Conservation (phyloP, 2,329 filamentous ascomycete species). For the Ceratocystis huliohia region DNA sequence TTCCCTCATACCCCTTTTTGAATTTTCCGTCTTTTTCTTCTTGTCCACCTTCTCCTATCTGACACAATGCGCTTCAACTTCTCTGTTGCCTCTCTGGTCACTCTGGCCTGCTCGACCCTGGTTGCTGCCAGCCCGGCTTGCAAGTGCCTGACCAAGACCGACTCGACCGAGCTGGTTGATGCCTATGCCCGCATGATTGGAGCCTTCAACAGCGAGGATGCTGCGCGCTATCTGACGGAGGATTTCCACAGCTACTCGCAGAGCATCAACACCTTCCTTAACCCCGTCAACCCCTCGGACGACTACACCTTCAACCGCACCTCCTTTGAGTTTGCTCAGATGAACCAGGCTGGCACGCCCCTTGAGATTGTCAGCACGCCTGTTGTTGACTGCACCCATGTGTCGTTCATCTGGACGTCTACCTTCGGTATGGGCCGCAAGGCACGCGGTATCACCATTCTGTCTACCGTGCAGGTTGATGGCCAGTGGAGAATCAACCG, state of each 20-base stretch:
- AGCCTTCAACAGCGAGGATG: constrained; percentile 38
- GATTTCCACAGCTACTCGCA: constrained; percentile 21
- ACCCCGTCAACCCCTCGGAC: constrained; percentile 15
- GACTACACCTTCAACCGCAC: constrained; percentile 21
- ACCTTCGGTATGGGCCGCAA: constrained; percentile 21
- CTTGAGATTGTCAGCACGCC: constrained; percentile 16
- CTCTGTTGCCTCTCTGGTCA: constrained; percentile 13
- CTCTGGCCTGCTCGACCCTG: constrained; percentile 14
- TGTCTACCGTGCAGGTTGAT: constrained; percentile 22
- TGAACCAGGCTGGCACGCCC: constrained; percentile 14
- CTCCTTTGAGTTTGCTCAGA: constrained; percentile 19
- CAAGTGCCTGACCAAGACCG: constrained; percentile 21
- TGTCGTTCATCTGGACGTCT: constrained; percentile 21
- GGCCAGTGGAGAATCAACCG: constrained; percentile 21
- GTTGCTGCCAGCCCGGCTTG: constrained; percentile 15
- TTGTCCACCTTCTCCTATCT: background rate
- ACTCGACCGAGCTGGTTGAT: constrained; percentile 18
- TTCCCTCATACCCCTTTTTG: background rate
- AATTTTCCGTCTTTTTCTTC: background rate
- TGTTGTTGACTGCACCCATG: constrained; percentile 19
- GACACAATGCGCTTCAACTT: constrained; percentile 20
- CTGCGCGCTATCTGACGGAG: constrained; percentile 20
- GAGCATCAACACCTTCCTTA: constrained; percentile 23
- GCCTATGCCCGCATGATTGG: constrained; percentile 40
- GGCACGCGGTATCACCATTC: constrained; percentile 21